A percentile compares a stretch with the other conserved stretches of the same genome.
Conservation (phyloP, 306 rosid genomes). For the Crataegus laevigata region DNA sequence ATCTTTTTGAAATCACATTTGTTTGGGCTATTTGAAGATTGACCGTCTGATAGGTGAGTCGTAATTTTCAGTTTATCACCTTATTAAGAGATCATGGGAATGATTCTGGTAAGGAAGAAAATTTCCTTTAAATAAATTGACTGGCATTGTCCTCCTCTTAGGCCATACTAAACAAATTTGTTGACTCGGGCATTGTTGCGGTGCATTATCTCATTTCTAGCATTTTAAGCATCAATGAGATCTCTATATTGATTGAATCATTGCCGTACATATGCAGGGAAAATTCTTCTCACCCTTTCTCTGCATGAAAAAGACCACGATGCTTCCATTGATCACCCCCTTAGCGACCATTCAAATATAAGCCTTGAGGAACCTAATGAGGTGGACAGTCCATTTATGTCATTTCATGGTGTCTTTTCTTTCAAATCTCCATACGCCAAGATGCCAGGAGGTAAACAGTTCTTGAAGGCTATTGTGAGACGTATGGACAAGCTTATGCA, state of each 20-base stretch:
- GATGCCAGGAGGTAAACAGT: slow-evolving; percentile 41
- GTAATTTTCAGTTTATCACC: neutral
- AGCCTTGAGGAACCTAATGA: slow-evolving; percentile 29
- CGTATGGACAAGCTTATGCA: slow-evolving; percentile 49
- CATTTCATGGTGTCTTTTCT: slow-evolving; percentile 7
- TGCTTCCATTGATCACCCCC: slow-evolving; percentile 11
- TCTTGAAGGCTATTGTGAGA: slow-evolving; percentile 38
- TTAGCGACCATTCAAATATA: slow-evolving; percentile 21
- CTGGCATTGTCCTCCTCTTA: neutral
- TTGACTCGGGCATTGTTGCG: neutral
- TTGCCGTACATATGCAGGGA: slow-evolving; percentile 47
- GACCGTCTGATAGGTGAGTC: neutral
- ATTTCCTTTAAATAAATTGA: neutral
- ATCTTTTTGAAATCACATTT: too few relatives aligned
- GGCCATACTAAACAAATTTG: neutral
- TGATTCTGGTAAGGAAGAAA: neutral
- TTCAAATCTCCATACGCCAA: slow-evolving; percentile 27
- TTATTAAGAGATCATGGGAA: neutral
- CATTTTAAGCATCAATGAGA: neutral
- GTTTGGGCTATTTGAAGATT: too few relatives aligned
- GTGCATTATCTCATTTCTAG: neutral
- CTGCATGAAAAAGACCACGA: slow-evolving; percentile 43
- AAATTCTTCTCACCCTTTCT: slow-evolving; percentile 61
- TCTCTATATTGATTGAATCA: neutral
- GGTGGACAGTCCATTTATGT: slow-evolving; percentile 13